Conservation (phyloP, 164 flowering plant species). For the Nelumbo lutea region DNA sequence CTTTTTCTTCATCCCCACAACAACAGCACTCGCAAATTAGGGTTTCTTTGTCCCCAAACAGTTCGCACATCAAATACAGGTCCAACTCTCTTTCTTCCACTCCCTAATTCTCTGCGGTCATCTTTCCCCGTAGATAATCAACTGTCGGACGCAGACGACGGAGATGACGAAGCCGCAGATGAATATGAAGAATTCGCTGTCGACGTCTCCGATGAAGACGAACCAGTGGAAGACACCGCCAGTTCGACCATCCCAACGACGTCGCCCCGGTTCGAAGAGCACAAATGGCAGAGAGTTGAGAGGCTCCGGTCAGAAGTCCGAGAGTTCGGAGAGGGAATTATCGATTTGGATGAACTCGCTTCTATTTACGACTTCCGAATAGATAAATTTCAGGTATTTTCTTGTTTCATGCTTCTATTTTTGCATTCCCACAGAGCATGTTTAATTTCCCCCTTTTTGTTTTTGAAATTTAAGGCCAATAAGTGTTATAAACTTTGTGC, state of each 20-base stretch:
- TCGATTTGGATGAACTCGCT: conserved; percentile 67
- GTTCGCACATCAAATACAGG: conserved; percentile 5
- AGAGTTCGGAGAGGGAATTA: conserved; percentile 66
- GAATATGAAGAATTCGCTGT: conserved; percentile 41
- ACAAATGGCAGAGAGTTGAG: conserved; percentile 72
- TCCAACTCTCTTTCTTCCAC: conserved; percentile 6
- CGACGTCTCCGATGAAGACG: conserved; percentile 10
- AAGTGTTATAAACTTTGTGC: conserved; percentile 4
- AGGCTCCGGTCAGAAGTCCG: conserved; percentile 53
- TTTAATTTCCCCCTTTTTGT: not conserved
- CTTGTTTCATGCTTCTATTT: not conserved
- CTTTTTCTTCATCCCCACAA: not conserved
- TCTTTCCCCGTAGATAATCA: conserved; percentile 17
- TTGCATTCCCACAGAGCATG: not conserved
- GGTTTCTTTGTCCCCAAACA: conserved; percentile 23
- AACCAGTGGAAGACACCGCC: conserved; percentile 21
- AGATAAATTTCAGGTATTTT: conserved; percentile 79
- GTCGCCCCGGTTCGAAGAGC: conserved; percentile 30
- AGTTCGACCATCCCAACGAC: not conserved
- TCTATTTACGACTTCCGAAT: conserved; percentile 76
- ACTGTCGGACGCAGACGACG: conserved; percentile 26
- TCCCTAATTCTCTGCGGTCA: conserved; percentile 19
- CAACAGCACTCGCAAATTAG: conserved; percentile 10
- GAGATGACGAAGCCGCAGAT: conserved; percentile 40
- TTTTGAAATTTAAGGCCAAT: not conserved